These are phyloP conservation scores for Pseudogymnoascus sp. DNA, from an alignment of 2,329 filamentous ascomycete genomes.

Conservation along the genomic window DNA sequence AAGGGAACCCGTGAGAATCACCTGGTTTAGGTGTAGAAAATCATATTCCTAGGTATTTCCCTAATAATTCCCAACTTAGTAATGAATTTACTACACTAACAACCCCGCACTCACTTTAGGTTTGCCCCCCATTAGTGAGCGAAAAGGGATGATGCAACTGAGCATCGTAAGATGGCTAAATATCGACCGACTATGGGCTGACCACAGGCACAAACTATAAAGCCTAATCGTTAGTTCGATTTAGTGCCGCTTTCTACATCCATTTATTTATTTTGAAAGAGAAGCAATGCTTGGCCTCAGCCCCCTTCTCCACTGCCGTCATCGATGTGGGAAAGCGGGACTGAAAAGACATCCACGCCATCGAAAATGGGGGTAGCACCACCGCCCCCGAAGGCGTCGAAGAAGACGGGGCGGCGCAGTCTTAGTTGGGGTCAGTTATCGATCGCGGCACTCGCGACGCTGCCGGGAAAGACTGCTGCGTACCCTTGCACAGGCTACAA, in stretches of 20 bases:
- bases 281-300: neutral
- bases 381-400: neutral
- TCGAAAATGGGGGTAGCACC: no score
- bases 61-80: neutral
- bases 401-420: neutral
- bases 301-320: neutral
- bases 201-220: neutral
- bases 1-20: no score
- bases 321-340: neutral
- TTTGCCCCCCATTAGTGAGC: neutral
- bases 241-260: neutral
- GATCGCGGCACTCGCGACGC: neutral
- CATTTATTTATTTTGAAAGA: neutral
- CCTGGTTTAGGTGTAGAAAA: no score
- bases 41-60: no score
- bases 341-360: no score
- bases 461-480: neutral
- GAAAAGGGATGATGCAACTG: neutral
- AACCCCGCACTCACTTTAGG: neutral
- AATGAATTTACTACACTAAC: neutral
- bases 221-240: neutral
- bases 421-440: neutral
- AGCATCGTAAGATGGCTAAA: neutral
- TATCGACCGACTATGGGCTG: neutral
- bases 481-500: no score